Conservation (phyloP, 257 asterid species). For the Solanum chilense region DNA sequence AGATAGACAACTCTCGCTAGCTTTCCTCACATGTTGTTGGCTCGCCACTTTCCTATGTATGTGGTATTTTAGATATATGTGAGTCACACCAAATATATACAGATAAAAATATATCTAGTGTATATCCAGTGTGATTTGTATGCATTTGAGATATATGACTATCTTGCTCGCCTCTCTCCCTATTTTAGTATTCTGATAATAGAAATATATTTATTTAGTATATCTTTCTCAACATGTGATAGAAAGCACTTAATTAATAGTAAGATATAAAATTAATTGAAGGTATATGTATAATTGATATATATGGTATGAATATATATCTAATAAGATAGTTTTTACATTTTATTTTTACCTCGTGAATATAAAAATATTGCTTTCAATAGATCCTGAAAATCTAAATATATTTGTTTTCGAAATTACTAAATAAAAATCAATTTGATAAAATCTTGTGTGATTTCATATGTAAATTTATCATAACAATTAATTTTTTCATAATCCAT, state of each 20-base stretch:
- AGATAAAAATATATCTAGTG: neutral
- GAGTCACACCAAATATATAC: neutral
- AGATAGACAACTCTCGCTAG: neutral
- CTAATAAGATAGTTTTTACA: neutral
- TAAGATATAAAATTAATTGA: too few relatives aligned
- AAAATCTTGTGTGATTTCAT: neutral
- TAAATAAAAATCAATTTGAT: neutral
- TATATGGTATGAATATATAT: neutral
- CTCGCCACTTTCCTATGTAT: neutral
- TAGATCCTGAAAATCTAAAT: neutral
- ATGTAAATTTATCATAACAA: neutral
- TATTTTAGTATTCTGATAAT: neutral
- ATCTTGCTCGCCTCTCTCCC: neutral
- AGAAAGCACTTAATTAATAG: too few relatives aligned
- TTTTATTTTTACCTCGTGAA: neutral
- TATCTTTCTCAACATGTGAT: too few relatives aligned
- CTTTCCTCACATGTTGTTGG: neutral
- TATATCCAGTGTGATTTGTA: neutral
- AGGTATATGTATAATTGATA: too few relatives aligned
- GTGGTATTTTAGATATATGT: neutral
- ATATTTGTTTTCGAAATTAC: neutral
- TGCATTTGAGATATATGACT: neutral
- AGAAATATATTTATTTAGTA: too few relatives aligned
- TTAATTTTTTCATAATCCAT: neutral
- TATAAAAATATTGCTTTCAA: rapidly evolving